Conservation (phyloP, 805 yeast genomes). For the Danielozyma ontarioensis region DNA sequence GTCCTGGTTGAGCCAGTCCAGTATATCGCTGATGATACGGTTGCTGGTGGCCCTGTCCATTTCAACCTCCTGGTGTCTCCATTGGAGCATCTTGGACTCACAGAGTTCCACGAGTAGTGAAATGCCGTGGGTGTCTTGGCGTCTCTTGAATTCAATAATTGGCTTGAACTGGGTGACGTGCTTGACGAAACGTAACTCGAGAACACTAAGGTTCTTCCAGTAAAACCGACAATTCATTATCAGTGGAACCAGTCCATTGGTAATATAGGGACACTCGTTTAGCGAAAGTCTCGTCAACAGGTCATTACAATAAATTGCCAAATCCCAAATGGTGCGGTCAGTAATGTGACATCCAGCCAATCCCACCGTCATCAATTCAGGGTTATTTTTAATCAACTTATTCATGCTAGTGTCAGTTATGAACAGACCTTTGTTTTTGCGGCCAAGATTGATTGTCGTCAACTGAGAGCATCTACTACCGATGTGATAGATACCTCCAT, state of each 20-base stretch:
- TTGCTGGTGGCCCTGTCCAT: slow-evolving; percentile 54
- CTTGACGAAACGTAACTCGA: slow-evolving; percentile 66
- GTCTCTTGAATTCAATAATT: slow-evolving; percentile 60
- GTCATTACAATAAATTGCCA: slow-evolving; percentile 49
- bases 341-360: slow-evolving; percentile 83
- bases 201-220: slow-evolving; percentile 49
- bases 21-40: slow-evolving; percentile 56
- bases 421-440: slow-evolving; percentile 61
- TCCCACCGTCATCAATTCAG: slow-evolving; percentile 62
- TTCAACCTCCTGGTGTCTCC: slow-evolving; percentile 55
- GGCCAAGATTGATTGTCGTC: slow-evolving; percentile 67
- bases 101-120: slow-evolving; percentile 74
- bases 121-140: slow-evolving; percentile 40
- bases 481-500: slow-evolving; percentile 66
- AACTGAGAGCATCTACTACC: slow-evolving; percentile 57
- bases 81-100: slow-evolving; percentile 55
- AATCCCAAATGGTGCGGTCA: slow-evolving; percentile 76
- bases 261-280: slow-evolving; percentile 61
- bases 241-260: slow-evolving; percentile 55
- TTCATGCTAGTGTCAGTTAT: slow-evolving; percentile 69
- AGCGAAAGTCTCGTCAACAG: slow-evolving; percentile 62
- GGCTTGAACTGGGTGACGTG: slow-evolving; percentile 57
- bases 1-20: slow-evolving; percentile 53
- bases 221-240: slow-evolving; percentile 22
- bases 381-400: slow-evolving; percentile 51